Evolutionary conservation across 768 basidiomycete species (phyloP).

Genomic region (Cystofilobasidium capitatum): DNA sequence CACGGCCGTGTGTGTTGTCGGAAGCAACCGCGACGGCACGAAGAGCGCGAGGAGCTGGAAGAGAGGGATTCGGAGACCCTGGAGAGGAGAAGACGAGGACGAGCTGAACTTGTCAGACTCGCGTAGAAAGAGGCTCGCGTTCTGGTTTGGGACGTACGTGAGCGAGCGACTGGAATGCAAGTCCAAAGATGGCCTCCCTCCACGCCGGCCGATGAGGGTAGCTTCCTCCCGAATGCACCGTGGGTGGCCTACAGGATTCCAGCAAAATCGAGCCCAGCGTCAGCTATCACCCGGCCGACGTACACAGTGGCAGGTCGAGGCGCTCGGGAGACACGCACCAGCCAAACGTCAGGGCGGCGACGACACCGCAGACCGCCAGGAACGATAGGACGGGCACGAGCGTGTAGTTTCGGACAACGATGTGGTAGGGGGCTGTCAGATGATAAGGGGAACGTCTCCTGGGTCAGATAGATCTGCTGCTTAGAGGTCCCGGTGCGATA

Average conservation of each 20-base stretch:
- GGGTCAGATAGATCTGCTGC: background rate
- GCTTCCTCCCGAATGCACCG: background rate
- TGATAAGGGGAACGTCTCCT: too few species aligned
- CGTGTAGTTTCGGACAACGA: conserved; percentile 12
- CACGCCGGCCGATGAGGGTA: conserved; percentile 18
- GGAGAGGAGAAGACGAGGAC: background rate
- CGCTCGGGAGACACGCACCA: conserved; percentile 3
- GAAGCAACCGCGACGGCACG: conserved; percentile 6
- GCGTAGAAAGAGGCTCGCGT: too few species aligned
- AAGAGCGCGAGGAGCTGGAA: conserved; percentile 5
- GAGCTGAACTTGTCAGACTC: background rate
- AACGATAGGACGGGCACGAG: conserved; percentile 20
- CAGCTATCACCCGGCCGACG: background rate
- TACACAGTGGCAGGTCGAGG: too few species aligned
- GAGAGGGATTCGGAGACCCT: conserved; percentile 24
- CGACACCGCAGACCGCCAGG: conserved; percentile 4
- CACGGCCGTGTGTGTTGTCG: background rate
- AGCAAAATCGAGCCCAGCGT: background rate
- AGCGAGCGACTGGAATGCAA: conserved; percentile 19
- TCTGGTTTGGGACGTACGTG: conserved; percentile 5
- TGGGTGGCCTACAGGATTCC: background rate
- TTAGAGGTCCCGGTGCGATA: background rate
- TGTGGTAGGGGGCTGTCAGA: conserved; percentile 18
- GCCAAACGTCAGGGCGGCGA: conserved; percentile 13
- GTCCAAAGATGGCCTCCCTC: conserved; percentile 3